Evolutionary conservation across 2,329 filamentous ascomycete genomes (phyloP).

Genomic region (Phyllosticta paracitricarpa): DNA sequence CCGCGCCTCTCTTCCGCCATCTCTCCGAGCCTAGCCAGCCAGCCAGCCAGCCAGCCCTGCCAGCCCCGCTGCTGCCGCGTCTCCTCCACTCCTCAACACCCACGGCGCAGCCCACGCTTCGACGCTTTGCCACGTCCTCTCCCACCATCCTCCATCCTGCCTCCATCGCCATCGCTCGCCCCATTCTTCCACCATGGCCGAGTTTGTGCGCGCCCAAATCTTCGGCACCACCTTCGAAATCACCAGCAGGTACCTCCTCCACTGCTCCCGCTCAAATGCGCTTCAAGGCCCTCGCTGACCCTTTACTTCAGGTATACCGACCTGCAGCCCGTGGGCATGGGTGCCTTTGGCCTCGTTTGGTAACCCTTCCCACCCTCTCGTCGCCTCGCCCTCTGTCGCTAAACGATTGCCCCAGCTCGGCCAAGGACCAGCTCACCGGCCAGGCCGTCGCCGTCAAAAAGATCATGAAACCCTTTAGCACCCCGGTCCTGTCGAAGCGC

Average conservation of each 20-base stretch:
- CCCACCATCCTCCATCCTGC: neutral
- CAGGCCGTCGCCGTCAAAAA: conserved; percentile 99
- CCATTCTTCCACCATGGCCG: conserved; percentile 62
- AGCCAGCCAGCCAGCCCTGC: conserved; percentile 1
- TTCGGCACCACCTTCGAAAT: conserved; percentile 99
- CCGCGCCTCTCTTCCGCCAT: neutral
- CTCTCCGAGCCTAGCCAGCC: neutral
- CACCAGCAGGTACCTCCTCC: conserved; percentile 68
- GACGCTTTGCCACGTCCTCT: neutral
- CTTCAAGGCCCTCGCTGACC: conserved; percentile 17
- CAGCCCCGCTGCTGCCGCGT: conserved; percentile 7
- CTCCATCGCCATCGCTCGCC: conserved; percentile 2
- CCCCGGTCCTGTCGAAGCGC: conserved; percentile 93
- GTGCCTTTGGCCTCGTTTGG: conserved; percentile 97
- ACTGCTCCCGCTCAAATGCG: conserved; percentile 13
- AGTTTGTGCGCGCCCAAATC: conserved; percentile 98
- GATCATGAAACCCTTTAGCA: conserved; percentile 99
- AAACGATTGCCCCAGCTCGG: conserved; percentile 48
- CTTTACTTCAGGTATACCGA: conserved; percentile 69
- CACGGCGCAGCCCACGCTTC: neutral
- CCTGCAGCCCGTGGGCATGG: conserved; percentile 97
- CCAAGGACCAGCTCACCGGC: conserved; percentile 92
- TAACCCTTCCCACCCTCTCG: conserved; percentile 34
- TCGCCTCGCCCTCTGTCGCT: conserved; percentile 7
- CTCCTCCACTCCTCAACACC: neutral